Base-by-base conservation (phyloP, 768 basidiomycete species). In the Phylloporus sp. region DNA sequence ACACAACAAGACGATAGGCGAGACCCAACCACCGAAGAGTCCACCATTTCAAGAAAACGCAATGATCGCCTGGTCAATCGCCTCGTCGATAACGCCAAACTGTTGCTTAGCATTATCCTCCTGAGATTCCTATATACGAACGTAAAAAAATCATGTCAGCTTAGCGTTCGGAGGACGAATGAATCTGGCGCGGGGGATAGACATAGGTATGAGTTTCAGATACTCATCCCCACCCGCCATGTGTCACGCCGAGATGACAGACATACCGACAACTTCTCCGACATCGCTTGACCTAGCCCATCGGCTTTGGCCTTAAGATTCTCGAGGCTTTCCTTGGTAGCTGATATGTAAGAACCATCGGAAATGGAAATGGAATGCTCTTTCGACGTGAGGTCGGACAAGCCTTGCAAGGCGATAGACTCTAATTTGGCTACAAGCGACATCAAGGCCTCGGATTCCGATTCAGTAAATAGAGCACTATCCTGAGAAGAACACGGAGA, bases 401-500 rank as follows among this genome's bases (percentile, higher is more conserved):
- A n/a, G n/a, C n/a, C n/a, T n/a, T n/a, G n/a, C n/a, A n/a, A n/a
- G n/a, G n/a, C n/a, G n/a, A n/a, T n/a, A n/a, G n/a, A n/a, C n/a
- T n/a, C n/a, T n/a, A n/a, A n/a, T 31, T 51, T 44, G 23, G 22
- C 15, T 22, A 11, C 13, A 15, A 56, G 20, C n/a, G 36, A 42
- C 17, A 5, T 1, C 0, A 32, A 42, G 24, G n/a, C 5, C 9
- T 8, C 8, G 37, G 20, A 13, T 13, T 59, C 6, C 9, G 28
- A 8, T 0, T 46, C 32, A 4, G 23, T 44, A 20, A 56, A 48
- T 9, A 11, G 0, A 3, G 17, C 0, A 7, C 27, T 38, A 11
- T 1, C 22, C 56, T 57, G 15, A 31, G 9, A 18, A 9, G n/a
- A n/a, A n/a, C n/a, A n/a, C n/a, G n/a, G n/a, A n/a, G n/a, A n/a